Base-by-base conservation (phyloP, 192 early-diverging fungal genomes). In the Umbelopsis vinacea region DNA sequence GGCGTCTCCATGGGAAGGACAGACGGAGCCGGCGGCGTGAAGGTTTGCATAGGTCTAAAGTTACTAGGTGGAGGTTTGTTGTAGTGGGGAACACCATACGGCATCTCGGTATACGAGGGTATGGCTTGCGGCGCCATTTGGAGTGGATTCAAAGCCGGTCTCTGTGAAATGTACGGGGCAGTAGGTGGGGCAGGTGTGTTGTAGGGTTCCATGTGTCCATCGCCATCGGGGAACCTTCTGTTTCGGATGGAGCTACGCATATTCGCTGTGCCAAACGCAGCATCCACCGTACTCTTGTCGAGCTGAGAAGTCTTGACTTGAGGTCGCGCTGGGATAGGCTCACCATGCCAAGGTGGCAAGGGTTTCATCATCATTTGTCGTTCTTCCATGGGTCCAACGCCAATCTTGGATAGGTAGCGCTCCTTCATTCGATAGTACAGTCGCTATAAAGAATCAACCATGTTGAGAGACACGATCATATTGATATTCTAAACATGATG, bases 381-480 rank as follows among this genome's bases (percentile, higher is more conserved):
- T 24, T 76, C 74, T 47, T 80, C 74, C 21, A 52, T 71, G 0
- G 48, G 29, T 19, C 67, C 70, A 1, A 80, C 72, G 14, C 38
- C 35, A 7, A 73, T 10, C 40, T 69, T 71, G 15, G 67, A 54
- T n/a, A 80, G 17, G 21, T 66, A 47, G 7, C 72, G 52, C 21
- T 76, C 75, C 26, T 80, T 75, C 43, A 76, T 45, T 46, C 79
- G 68, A 66, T 70, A 60, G 29, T 73, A 70, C 14, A 80, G 40
- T 29, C 79, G 71, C 69, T 79, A n/a, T n/a, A 52, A 33, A 53
- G 7, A 67, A 60, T 29, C 29, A 29, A 29, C 29, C 9, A 60
- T 19, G 11, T 14, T 10, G 37, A 11, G 19, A 40, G 22, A 29
- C 33, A 46, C 7, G n/a, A n/a, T n/a, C n/a, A n/a, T n/a, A n/a